A percentile compares a stretch with the other conserved stretches of the same genome.
Evolutionary conservation across 192 early-diverging fungal species (phyloP).

Genomic region (Coemansia sp.): DNA sequence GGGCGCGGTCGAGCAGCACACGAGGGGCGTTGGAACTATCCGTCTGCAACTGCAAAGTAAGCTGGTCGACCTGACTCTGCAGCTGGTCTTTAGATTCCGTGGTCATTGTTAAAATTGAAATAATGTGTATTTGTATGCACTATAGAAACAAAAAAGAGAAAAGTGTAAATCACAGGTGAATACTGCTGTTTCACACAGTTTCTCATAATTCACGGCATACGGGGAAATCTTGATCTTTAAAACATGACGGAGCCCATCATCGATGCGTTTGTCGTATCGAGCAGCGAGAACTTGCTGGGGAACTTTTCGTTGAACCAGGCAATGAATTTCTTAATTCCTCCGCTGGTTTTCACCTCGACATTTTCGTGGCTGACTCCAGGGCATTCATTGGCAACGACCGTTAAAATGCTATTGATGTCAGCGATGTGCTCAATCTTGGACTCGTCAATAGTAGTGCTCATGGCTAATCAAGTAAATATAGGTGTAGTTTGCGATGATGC

Average conservation of each 20-base stretch:
- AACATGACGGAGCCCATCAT: background rate
- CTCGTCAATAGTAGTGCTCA: too few species aligned
- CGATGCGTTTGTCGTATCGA: background rate
- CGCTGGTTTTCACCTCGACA: too few species aligned
- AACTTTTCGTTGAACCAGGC: background rate
- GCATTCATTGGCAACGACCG: too few species aligned
- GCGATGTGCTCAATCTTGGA: too few species aligned
- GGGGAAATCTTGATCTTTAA: too few species aligned
- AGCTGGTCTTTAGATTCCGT: background rate
- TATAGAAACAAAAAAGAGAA: background rate
- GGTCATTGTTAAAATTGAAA: background rate
- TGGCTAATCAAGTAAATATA: too few species aligned
- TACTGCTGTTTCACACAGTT: background rate
- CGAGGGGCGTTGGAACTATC: constrained; percentile 6
- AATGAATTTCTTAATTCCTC: background rate
- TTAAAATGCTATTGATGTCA: too few species aligned
- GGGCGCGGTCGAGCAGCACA: constrained; percentile 32
- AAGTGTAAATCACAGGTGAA: background rate
- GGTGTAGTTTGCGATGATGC: too few species aligned
- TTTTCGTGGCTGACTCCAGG: too few species aligned
- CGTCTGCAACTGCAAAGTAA: constrained; percentile 33
- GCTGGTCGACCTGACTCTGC: constrained; percentile 12
- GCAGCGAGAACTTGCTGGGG: background rate
- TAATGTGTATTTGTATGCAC: background rate
- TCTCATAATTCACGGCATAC: background rate